A percentile compares a stretch with the other conserved stretches of the same genome.
phyloP scores from a whole-genome alignment of 2,329 filamentous ascomycete species.

The Cordyceps farinosa region DNA sequence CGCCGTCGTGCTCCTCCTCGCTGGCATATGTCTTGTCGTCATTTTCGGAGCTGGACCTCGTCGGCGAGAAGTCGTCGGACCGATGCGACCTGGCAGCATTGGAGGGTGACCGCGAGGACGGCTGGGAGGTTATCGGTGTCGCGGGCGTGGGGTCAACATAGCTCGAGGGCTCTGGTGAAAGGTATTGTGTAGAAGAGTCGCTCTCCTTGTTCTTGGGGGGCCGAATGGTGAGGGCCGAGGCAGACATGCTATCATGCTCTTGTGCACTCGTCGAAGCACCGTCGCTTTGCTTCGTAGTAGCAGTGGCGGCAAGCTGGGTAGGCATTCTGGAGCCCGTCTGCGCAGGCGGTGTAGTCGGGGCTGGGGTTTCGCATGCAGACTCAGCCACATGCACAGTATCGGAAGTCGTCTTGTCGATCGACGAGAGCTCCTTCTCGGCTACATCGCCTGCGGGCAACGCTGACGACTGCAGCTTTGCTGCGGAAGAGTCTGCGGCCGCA shows the following conservation, averaged over 20 bases:
- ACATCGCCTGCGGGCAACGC: background rate
- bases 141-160: conserved; percentile 59
- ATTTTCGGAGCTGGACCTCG: conserved; percentile 47
- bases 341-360: conserved; percentile 17
- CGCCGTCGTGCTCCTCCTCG: conserved; percentile 63
- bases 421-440: background rate
- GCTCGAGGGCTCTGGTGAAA: conserved; percentile 44
- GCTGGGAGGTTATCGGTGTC: conserved; percentile 52
- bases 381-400: conserved; percentile 1
- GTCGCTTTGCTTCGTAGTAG: background rate
- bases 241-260: conserved; percentile 36
- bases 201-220: conserved; percentile 40
- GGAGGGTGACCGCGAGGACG: conserved; percentile 57
- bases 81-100: conserved; percentile 47
- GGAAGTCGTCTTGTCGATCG: background rate
- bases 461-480: background rate
- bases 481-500: background rate
- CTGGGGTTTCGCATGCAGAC: background rate
- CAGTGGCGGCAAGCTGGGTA: background rate
- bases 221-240: conserved; percentile 48
- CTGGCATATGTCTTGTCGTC: conserved; percentile 56
- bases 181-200: conserved; percentile 38
- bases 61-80: conserved; percentile 47
- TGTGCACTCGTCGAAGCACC: conserved; percentile 1
- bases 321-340: conserved; percentile 5